Base-by-base conservation (phyloP, 768 basidiomycete genomes). In the Rhodosporidiobolus odoratus region DNA sequence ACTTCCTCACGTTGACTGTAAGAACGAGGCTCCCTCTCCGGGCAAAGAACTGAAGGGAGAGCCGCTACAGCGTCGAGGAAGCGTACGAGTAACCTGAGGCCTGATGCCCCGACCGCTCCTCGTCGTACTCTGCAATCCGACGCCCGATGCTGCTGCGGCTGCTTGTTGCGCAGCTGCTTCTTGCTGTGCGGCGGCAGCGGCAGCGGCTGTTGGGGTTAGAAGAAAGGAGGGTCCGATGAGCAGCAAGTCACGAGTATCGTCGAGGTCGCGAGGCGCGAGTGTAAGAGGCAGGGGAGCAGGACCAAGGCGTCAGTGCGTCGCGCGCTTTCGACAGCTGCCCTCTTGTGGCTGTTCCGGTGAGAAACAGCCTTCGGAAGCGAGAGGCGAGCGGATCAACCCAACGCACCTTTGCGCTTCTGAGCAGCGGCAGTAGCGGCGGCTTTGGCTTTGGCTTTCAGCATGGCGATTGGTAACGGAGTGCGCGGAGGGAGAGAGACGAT, bases 381-480 rank as follows among this genome's bases (percentile, higher is more conserved):
- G 62, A 3, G 15, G 61, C 17, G 60, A 43, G 30, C 7, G 30
- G 32, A 15, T 15, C n/a, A 10, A 13, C 12, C 21, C 19, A 38
- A 56, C 52, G 25, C 12, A 71, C 69, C 69, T 43, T 66, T 71
- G 37, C 61, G 53, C 60, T 54, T 66, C 40, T 54, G n/a, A 0
- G 64, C 64, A 40, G 66, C 66, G 1, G 69, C 69, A 21, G 69
- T 71, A 19, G 69, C 69, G 6, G 69, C 69, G 17, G 69, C 69
- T 16, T 66, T 66, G 12, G 65, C 65, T 48, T 71, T 71, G 30
- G 69, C 69, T 41, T 71, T 71, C 30, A 66, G 60, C 69, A 71
- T 71, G 8, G 4, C n/a, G n/a, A n/a, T n/a, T 50, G 4, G 25
- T n/a, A 34, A 9, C 8, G 27, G 32, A 23, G 59, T 8, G n/a